phyloP scores from a whole-genome alignment of 2,329 filamentous ascomycete species.

The Apiospora arundinis region DNA sequence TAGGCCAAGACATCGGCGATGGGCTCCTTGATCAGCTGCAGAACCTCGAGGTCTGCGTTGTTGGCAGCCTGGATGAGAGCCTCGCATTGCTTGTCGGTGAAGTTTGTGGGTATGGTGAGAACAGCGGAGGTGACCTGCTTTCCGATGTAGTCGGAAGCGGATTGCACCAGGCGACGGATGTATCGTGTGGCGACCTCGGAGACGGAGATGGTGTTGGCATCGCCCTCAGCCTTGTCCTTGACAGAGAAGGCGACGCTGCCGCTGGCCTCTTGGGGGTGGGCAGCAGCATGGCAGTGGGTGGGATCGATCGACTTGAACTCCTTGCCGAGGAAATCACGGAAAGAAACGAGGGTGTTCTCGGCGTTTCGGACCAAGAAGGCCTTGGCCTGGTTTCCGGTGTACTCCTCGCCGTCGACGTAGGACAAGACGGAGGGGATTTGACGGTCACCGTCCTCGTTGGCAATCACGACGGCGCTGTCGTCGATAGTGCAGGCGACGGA shows the following conservation, averaged over 20 bases:
- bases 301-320: constrained; percentile 98
- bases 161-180: constrained; percentile 78
- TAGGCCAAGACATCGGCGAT: constrained; percentile 89
- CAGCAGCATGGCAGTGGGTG: constrained; percentile 90
- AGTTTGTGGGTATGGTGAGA: constrained; percentile 93
- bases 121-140: constrained; percentile 95
- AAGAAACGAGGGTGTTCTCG: constrained; percentile 92
- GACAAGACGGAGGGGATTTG: constrained; percentile 95
- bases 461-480: constrained; percentile 96
- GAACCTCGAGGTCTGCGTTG: constrained; percentile 82
- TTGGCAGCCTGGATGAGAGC: constrained; percentile 80
- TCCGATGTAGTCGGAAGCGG: constrained; percentile 90
- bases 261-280: constrained; percentile 80
- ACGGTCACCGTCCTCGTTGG: constrained; percentile 98
- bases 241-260: constrained; percentile 81
- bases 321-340: constrained; percentile 94
- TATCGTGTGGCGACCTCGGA: constrained; percentile 86
- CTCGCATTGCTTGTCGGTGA: constrained; percentile 83
- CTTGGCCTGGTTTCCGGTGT: constrained; percentile 95
- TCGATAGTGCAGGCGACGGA: constrained; percentile 94
- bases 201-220: constrained; percentile 73
- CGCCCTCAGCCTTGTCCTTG: constrained; percentile 73
- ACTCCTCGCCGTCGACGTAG: constrained; percentile 95
- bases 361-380: constrained; percentile 90
- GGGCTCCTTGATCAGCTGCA: constrained; percentile 93